Conservation (phyloP, 371 early-diverging fungal genomes). For the Mucor circinelloides region DNA sequence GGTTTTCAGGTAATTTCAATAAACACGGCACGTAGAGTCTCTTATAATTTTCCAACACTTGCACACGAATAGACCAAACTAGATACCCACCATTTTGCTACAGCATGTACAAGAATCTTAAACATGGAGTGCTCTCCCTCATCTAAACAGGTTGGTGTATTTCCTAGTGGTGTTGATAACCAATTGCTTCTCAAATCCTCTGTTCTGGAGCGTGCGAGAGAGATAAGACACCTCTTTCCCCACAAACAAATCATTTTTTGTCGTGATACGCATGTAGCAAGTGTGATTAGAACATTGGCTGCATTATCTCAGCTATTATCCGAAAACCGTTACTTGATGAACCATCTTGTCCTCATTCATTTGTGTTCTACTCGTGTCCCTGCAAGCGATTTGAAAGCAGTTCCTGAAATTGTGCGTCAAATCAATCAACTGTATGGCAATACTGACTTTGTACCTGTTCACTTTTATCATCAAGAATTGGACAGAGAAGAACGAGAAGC, state of each 20-base stretch:
- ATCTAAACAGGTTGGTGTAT: not conserved
- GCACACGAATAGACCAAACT: not conserved
- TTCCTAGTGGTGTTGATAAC: not conserved
- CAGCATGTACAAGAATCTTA: not conserved
- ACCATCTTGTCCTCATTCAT: slow-evolving; percentile 10
- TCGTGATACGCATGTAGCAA: slow-evolving; percentile 9
- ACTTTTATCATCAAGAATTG: slow-evolving; percentile 29
- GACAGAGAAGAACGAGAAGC: slow-evolving; percentile 20
- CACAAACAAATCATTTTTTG: slow-evolving; percentile 24
- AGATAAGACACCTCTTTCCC: slow-evolving; percentile 14
- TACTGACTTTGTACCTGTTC: slow-evolving; percentile 24
- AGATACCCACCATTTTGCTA: not conserved
- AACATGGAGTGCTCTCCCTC: not conserved
- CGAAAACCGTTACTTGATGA: slow-evolving; percentile 2
- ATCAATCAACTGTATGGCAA: slow-evolving; percentile 30
- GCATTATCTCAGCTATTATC: slow-evolving; percentile 9
- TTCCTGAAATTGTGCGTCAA: slow-evolving; percentile 29
- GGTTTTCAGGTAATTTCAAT: too few species aligned
- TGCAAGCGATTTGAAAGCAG: slow-evolving; percentile 5
- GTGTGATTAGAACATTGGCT: slow-evolving; percentile 15
- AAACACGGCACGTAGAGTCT: too few species aligned
- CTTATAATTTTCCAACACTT: too few species aligned
- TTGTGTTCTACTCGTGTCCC: slow-evolving; percentile 5
- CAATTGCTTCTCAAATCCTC: not conserved
- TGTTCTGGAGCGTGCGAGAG: not conserved